A percentile compares a stretch with the other conserved stretches of the same genome.
These are phyloP conservation scores for Stachybotrys chlorohalonatus DNA, from an alignment of 2,329 filamentous ascomycete species.

Conservation along the genomic window DNA sequence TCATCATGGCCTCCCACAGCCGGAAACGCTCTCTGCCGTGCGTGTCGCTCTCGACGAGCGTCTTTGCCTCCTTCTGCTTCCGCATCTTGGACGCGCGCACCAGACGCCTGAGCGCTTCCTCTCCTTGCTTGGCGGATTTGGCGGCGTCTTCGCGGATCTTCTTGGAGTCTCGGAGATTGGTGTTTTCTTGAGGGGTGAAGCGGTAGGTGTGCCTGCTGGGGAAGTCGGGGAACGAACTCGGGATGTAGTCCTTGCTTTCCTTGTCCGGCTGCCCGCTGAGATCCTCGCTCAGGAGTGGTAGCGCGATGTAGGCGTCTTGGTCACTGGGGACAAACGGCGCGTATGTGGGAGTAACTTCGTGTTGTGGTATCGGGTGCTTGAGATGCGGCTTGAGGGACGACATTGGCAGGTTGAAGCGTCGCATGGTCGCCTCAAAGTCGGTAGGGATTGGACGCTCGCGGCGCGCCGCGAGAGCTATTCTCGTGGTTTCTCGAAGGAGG, in stretches of 20 bases:
- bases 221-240: constrained; percentile 49
- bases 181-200: constrained; percentile 44
- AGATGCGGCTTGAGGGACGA: constrained; percentile 47
- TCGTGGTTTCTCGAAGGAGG: constrained; percentile 39
- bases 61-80: constrained; percentile 54
- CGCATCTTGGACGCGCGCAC: constrained; percentile 55
- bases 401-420: constrained; percentile 40
- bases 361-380: constrained; percentile 38
- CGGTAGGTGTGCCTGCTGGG: constrained; percentile 57
- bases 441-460: constrained; percentile 43
- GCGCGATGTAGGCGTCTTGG: constrained; percentile 28
- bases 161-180: constrained; percentile 38
- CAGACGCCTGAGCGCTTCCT: constrained; percentile 50
- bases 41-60: constrained; percentile 41
- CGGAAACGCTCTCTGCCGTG: constrained; percentile 46
- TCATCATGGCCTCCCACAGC: constrained; percentile 54
- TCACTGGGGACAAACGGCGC: constrained; percentile 27
- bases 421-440: constrained; percentile 48
- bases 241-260: constrained; percentile 46
- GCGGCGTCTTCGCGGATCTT: constrained; percentile 52
- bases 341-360: constrained; percentile 28
- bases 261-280: constrained; percentile 52
- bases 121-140: constrained; percentile 50
- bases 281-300: constrained; percentile 41
- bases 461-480: constrained; percentile 36